A percentile compares a stretch with the other conserved stretches of the same genome.
phyloP scores from a whole-genome alignment of 2,329 filamentous ascomycete species.

The Fusarium sp. region DNA sequence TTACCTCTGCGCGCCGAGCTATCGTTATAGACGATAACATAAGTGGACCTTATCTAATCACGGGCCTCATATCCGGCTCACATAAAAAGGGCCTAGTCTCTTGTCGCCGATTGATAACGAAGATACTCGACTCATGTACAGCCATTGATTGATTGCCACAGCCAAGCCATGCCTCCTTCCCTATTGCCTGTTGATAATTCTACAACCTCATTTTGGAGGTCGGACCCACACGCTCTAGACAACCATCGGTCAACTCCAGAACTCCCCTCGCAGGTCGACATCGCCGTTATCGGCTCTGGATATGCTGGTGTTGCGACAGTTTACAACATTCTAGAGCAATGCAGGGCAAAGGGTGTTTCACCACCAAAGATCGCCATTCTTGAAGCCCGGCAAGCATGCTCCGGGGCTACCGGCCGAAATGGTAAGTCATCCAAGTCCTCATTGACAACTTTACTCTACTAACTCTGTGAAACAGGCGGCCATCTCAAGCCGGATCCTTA shows the following conservation, averaged over 20 bases:
- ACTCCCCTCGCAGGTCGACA: background rate
- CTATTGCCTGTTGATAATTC: background rate
- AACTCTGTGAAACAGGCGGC: background rate
- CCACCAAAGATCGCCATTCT: background rate
- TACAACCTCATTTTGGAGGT: conserved; percentile 7
- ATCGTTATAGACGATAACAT: background rate
- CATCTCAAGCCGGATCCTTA: conserved; percentile 5
- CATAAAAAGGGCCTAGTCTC: background rate
- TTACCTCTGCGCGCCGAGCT: background rate
- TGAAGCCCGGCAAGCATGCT: conserved; percentile 10
- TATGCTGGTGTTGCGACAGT: conserved; percentile 8
- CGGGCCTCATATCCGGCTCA: background rate
- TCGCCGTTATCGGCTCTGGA: background rate
- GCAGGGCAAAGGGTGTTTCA: background rate
- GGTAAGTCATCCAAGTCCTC: background rate
- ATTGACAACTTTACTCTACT: fast-evolving
- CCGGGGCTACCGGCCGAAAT: conserved; percentile 5
- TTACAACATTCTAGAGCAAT: background rate
- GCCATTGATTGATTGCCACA: background rate
- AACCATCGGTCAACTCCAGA: conserved; percentile 1
- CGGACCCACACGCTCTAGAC: background rate
- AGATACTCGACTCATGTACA: background rate
- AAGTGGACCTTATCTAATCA: background rate
- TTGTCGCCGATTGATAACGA: background rate
- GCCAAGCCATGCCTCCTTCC: background rate